Percentiles rank a stretch among this genome's conserved stretches.
Conservation (phyloP, 305 asterid species). For the Euphrasia arctica region DNA sequence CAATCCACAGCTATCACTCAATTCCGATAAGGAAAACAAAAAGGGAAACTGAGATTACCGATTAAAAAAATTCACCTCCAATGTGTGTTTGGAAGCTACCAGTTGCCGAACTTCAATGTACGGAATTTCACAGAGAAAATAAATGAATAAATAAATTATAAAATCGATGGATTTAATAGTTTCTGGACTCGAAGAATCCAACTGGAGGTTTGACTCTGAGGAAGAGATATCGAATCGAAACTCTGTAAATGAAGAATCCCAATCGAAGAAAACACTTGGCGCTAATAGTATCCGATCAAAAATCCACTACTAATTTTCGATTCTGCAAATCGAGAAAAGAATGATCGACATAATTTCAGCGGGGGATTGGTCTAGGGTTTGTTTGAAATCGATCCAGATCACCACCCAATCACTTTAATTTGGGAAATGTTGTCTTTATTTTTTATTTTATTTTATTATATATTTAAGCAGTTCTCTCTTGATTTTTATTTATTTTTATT, state of each 20-base stretch:
- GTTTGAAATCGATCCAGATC: slow-evolving; percentile 37
- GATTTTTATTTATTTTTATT: too few relatives aligned
- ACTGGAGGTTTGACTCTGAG: slow-evolving; percentile 25
- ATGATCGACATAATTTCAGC: slow-evolving; percentile 11
- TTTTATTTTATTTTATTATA: not conserved
- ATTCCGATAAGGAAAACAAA: slow-evolving; percentile 9
- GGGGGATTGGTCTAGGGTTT: slow-evolving; percentile 40
- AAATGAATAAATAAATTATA: not conserved
- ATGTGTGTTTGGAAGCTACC: slow-evolving; percentile 1
- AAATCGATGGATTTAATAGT: not conserved
- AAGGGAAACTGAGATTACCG: not conserved
- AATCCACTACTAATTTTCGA: slow-evolving; percentile 10
- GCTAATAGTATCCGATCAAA: slow-evolving; percentile 22
- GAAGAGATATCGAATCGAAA: slow-evolving; percentile 20
- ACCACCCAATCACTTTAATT: slow-evolving; percentile 26
- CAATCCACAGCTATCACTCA: slow-evolving; percentile 23
- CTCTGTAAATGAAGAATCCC: not conserved
- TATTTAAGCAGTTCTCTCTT: not conserved
- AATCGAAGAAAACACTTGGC: slow-evolving; percentile 9
- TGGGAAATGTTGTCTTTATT: slow-evolving; percentile 19
- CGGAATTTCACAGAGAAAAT: slow-evolving; percentile 3
- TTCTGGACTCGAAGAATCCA: slow-evolving; percentile 24
- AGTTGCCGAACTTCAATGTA: slow-evolving; percentile 30
- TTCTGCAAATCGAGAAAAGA: slow-evolving; percentile 23
- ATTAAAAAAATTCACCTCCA: too few relatives aligned